A percentile compares a stretch with the other conserved stretches of the same genome.
These are phyloP conservation scores for Cephaloascus albidus DNA, from an alignment of 805 yeast genomes.

Conservation along the genomic window DNA sequence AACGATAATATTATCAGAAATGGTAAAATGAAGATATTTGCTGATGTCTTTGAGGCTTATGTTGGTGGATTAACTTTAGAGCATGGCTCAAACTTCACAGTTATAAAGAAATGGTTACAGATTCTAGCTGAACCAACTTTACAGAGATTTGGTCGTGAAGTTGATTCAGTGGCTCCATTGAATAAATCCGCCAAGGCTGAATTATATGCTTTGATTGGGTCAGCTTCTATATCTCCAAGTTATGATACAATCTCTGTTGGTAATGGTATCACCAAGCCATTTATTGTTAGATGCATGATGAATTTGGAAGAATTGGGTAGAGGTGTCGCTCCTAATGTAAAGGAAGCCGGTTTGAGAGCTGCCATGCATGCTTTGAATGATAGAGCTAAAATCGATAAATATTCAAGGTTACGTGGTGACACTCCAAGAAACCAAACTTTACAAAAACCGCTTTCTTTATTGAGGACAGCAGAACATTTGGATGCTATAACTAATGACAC, in stretches of 20 bases:
- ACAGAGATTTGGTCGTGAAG: conserved; percentile 18
- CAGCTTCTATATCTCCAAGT: conserved; percentile 53
- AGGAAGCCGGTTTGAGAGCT: conserved; percentile 77
- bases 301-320: conserved; percentile 58
- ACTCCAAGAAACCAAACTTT: conserved; percentile 32
- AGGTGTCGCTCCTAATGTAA: conserved; percentile 61
- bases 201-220: conserved; percentile 72
- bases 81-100: conserved; percentile 32
- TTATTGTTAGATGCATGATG: conserved; percentile 57
- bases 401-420: conserved; percentile 44
- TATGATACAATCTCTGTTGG: conserved; percentile 42
- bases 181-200: conserved; percentile 68
- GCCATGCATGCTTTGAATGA: conserved; percentile 73
- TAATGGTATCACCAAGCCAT: conserved; percentile 39
- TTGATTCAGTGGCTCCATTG: conserved; percentile 26
- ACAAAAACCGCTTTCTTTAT: conserved; percentile 4
- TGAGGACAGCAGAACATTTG: conserved; percentile 2
- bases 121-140: conserved; percentile 40
- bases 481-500: conserved; percentile 10
- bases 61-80: conserved; percentile 76
- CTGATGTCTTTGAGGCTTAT: conserved; percentile 92
- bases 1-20: conserved; percentile 32
- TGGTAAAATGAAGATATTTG: conserved; percentile 63
- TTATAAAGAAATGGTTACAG: conserved; percentile 48
- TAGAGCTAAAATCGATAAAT: conserved; percentile 52